Evolutionary conservation across 2,329 filamentous ascomycete species (phyloP).

Genomic region (Tolypocladium tundrense): DNA sequence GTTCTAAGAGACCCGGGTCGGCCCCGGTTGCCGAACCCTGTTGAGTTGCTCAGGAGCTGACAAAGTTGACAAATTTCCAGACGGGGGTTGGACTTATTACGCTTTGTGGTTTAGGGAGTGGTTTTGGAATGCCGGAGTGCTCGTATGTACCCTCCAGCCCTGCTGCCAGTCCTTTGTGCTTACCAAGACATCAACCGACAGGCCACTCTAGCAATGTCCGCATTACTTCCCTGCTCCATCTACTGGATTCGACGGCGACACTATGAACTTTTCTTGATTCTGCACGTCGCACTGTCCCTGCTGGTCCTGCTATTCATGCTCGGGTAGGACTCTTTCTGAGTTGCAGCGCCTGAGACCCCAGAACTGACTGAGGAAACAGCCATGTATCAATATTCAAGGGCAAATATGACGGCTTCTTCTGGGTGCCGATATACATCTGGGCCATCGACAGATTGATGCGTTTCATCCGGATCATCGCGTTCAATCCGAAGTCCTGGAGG

Average conservation of each 20-base stretch:
- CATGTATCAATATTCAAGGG: slow-evolving; percentile 43
- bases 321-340: slow-evolving; percentile 24
- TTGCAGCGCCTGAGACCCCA: background rate
- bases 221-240: slow-evolving; percentile 34
- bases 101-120: background rate
- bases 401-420: slow-evolving; percentile 38
- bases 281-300: slow-evolving; percentile 42
- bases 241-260: slow-evolving; percentile 39
- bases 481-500: slow-evolving; percentile 27
- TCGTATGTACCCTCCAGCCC: slow-evolving; percentile 17
- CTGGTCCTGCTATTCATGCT: slow-evolving; percentile 39
- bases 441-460: slow-evolving; percentile 36
- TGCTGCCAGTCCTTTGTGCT: background rate
- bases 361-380: slow-evolving; percentile 11
- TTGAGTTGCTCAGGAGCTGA: background rate
- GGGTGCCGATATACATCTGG: slow-evolving; percentile 40
- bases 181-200: slow-evolving; percentile 7
- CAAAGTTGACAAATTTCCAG: background rate
- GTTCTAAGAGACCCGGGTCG: background rate
- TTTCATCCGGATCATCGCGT: slow-evolving; percentile 27
- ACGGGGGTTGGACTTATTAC: background rate
- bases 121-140: slow-evolving; percentile 36
- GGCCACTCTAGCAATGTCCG: slow-evolving; percentile 34
- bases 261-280: slow-evolving; percentile 41
- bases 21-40: too few relatives aligned